Base-by-base conservation (phyloP, 352 stramenopile genomes). In the Phytophthora uliginosa region DNA sequence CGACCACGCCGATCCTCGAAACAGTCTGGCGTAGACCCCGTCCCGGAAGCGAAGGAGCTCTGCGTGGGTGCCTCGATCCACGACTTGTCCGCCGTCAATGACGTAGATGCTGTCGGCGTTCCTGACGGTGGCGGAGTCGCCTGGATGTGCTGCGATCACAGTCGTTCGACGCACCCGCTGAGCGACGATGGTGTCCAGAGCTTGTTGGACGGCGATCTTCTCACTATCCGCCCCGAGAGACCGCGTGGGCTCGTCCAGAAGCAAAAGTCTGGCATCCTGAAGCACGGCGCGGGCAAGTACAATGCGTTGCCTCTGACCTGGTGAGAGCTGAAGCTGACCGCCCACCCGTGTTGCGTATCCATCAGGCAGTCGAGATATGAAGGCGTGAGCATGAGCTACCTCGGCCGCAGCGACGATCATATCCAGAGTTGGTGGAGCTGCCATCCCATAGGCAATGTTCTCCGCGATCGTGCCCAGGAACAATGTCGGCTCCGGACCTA, bases 251-350 rank as follows among this genome's bases (percentile, higher is more conserved):
- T 97, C 93, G 72, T 99, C 95, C n/a, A 99, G 60, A 8, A 98
- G 59, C 58, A 98, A 80, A 18, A 98, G 74, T 50, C 74, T 77
- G 1, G 95, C 91, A 54, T 98, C 89, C 45, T 93, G 85, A 7
- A 99, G 66, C n/a, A 99, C 81, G 5, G 94, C 93, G 33, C 97
- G 85, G 3, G 97, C 95, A 57, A 99, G 98, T 7, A 93, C 92
- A 65, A 99, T 93, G 1, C 97, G 83, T 63, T 91, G 85, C 70
- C 84, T 80, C 59, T 94, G 87, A 38, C 87, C 82, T 7, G 84
- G 78, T 17, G 77, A 81, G 3, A 93, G 60, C 60, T 89, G 98
- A 36, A 55, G 79, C 91, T 38, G 96, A 67, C 78, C 98, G 89
- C 97, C 95, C 17, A 99, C 95, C 45, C 95, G 79, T 7, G 96